Conservation (phyloP, 441 rosid species). For the Raphanus hybrid region DNA sequence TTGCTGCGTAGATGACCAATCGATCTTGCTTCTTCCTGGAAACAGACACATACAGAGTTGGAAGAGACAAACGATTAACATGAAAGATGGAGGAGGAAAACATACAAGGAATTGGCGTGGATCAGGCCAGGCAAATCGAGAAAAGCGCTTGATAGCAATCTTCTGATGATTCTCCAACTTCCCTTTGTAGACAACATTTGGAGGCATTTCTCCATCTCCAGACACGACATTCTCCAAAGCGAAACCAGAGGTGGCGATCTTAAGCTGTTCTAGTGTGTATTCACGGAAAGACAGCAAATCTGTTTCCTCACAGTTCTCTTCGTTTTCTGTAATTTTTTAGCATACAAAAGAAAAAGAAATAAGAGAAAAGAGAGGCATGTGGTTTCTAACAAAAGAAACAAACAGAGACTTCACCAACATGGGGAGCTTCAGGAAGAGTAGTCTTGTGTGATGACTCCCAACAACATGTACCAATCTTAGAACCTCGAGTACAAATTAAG, state of each 20-base stretch:
- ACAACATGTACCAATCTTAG: constrained; percentile 66
- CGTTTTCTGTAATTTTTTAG: constrained; percentile 48
- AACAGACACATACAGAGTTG: neutral
- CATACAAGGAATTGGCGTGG: constrained; percentile 57
- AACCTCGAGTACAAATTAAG: constrained; percentile 56
- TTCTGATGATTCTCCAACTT: constrained; percentile 55
- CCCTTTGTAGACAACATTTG: constrained; percentile 68
- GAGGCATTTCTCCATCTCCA: constrained; percentile 63
- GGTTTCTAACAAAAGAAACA: constrained; percentile 2
- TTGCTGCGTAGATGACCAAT: constrained; percentile 61
- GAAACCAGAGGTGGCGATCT: constrained; percentile 62
- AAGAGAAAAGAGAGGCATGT: constrained; percentile 18
- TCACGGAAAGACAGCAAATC: constrained; percentile 60
- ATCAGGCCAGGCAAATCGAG: constrained; percentile 69
- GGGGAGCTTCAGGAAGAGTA: constrained; percentile 45
- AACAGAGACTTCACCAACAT: constrained; percentile 46
- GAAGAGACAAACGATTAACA: neutral
- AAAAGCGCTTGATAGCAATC: constrained; percentile 67
- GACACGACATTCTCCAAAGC: constrained; percentile 63
- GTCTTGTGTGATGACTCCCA: constrained; percentile 64
- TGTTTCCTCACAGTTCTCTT: constrained; percentile 53
- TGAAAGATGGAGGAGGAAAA: neutral
- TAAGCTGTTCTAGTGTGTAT: constrained; percentile 62
- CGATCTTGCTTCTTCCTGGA: constrained; percentile 64
- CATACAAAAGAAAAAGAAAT: neutral